A percentile compares a stretch with the other conserved stretches of the same genome.
These are phyloP conservation scores for Microdochium bolleyi DNA, from an alignment of 2,329 filamentous ascomycete species.

Conservation along the genomic window DNA sequence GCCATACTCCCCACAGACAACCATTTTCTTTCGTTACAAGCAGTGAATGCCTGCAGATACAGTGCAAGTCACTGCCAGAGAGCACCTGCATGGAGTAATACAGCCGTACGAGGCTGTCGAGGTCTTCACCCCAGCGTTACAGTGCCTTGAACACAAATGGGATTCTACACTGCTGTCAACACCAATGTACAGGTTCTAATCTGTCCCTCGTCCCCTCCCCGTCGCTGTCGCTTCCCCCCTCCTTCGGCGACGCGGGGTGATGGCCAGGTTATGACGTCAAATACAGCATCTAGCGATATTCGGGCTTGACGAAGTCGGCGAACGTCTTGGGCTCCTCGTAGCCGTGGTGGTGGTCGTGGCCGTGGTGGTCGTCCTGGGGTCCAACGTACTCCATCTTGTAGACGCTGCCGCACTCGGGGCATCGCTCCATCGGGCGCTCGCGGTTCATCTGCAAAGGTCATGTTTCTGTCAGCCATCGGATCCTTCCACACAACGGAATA, in stretches of 20 bases:
- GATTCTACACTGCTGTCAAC: neutral
- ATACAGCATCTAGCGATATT: conserved; percentile 66
- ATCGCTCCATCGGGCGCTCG: conserved; percentile 87
- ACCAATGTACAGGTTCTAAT: neutral
- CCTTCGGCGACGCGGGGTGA: neutral
- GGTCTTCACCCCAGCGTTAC: neutral
- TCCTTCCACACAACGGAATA: neutral
- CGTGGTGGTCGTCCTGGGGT: conserved; percentile 64
- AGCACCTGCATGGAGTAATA: too few relatives aligned
- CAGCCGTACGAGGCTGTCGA: neutral
- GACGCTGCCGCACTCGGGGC: conserved; percentile 91
- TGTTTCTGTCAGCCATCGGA: neutral
- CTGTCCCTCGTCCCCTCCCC: neutral
- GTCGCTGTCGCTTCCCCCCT: neutral
- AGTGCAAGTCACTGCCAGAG: too few relatives aligned
- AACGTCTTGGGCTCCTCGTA: conserved; percentile 90
- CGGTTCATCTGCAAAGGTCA: conserved; percentile 58
- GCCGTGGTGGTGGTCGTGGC: conserved; percentile 48
- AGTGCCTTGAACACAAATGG: neutral
- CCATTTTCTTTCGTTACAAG: too few relatives aligned
- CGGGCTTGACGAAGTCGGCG: conserved; percentile 88
- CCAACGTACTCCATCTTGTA: conserved; percentile 98
- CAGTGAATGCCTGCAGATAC: too few relatives aligned
- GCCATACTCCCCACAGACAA: too few relatives aligned
- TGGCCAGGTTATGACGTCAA: neutral